Evolutionary conservation across 164 flowering plant genomes (phyloP).

Genomic region (Tinospora cordifolia): DNA sequence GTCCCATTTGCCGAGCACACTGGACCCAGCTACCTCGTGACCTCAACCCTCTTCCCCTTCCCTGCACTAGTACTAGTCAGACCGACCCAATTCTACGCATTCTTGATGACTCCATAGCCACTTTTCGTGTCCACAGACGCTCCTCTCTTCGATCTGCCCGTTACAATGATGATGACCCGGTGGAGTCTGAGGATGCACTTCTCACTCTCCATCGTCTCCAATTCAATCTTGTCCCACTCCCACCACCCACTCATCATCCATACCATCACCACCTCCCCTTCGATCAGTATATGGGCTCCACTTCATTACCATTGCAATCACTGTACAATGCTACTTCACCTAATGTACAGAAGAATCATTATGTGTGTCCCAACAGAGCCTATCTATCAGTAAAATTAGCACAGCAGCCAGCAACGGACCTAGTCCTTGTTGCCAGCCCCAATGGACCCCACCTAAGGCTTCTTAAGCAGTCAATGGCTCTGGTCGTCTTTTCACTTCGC

Average conservation of each 20-base stretch:
- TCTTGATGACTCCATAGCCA: slow-evolving; percentile 87
- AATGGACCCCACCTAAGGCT: slow-evolving; percentile 79
- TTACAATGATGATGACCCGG: slow-evolving; percentile 66
- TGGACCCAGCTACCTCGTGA: slow-evolving; percentile 87
- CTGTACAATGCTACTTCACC: slow-evolving; percentile 16
- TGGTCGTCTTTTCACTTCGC: slow-evolving; percentile 71
- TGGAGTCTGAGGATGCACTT: slow-evolving; percentile 47
- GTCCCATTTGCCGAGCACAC: slow-evolving; percentile 84
- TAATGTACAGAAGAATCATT: slow-evolving; percentile 18
- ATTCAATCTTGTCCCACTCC: slow-evolving; percentile 37
- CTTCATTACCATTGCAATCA: slow-evolving; percentile 12
- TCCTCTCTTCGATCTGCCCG: slow-evolving; percentile 68
- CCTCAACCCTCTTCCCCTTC: slow-evolving; percentile 28
- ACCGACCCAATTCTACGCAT: slow-evolving; percentile 66
- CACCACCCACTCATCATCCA: slow-evolving; percentile 16
- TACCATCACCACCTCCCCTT: slow-evolving; percentile 10
- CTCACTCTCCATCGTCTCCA: slow-evolving; percentile 38
- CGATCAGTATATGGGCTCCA: slow-evolving; percentile 19
- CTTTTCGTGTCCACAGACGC: slow-evolving; percentile 69
- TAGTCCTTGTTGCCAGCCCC: slow-evolving; percentile 74
- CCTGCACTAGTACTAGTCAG: slow-evolving; percentile 28
- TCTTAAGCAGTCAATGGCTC: slow-evolving; percentile 77
- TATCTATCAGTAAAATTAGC: slow-evolving; percentile 55
- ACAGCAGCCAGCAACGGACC: slow-evolving; percentile 54
- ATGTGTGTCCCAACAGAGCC: slow-evolving; percentile 24